Evolutionary conservation across 257 asterid genomes (phyloP).

Genomic region (Solanum dulcamara): DNA sequence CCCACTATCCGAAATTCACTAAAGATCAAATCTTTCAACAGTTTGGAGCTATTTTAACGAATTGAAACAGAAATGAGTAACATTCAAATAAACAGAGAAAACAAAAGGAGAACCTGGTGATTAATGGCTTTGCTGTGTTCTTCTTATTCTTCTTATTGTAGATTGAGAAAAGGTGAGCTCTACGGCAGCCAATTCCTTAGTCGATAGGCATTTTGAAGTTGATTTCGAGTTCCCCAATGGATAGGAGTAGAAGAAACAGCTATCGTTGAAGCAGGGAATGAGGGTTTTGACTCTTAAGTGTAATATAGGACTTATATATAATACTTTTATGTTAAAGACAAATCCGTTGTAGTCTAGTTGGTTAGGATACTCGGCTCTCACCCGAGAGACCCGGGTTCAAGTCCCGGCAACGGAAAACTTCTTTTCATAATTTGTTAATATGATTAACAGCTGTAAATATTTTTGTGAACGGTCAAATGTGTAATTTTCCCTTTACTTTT

Average conservation of each 20-base stretch:
- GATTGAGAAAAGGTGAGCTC: not conserved
- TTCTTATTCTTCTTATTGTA: not conserved
- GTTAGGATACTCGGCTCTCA: constrained; percentile 99
- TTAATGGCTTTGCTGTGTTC: not conserved
- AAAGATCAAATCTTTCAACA: not conserved
- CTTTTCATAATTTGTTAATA: too few relatives aligned
- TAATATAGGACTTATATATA: accelerated
- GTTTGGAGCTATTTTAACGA: not conserved
- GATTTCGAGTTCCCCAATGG: not conserved
- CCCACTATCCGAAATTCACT: not conserved
- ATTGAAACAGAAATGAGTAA: not conserved
- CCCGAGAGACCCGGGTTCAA: constrained; percentile 96
- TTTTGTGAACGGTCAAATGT: too few relatives aligned
- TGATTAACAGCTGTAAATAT: too few relatives aligned
- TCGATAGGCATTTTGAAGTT: not conserved
- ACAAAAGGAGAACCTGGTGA: not conserved
- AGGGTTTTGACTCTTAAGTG: not conserved
- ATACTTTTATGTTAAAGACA: accelerated
- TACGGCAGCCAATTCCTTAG: not conserved
- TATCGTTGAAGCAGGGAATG: not conserved
- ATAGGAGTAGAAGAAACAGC: not conserved
- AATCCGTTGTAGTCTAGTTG: constrained; percentile 53
- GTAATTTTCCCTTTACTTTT: too few relatives aligned
- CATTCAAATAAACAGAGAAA: not conserved
- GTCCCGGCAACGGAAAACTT: constrained; percentile 81